A percentile compares a stretch with the other conserved stretches of the same genome.
phyloP scores from a whole-genome alignment of 495 filamentous ascomycete species.

The Sporormia fimetaria region DNA sequence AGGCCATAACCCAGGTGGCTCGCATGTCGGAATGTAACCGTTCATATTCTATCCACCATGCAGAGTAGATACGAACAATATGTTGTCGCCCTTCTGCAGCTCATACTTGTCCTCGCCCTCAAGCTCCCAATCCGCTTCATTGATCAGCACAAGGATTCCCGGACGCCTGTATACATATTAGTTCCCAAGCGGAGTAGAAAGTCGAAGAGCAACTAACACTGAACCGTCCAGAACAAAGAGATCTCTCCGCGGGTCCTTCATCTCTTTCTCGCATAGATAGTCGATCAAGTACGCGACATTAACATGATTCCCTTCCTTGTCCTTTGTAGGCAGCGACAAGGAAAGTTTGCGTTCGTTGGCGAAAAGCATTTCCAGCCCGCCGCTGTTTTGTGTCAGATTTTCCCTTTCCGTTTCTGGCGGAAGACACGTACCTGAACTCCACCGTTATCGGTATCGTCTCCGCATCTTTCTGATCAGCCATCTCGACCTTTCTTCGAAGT shows the following conservation, averaged over 20 bases:
- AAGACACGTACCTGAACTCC: constrained; percentile 57
- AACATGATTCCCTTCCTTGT: constrained; percentile 44
- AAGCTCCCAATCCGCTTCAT: constrained; percentile 96
- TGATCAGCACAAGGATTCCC: constrained; percentile 94
- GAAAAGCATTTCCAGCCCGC: constrained; percentile 93
- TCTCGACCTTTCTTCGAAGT: background rate
- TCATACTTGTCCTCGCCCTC: constrained; percentile 88
- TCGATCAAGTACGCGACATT: constrained; percentile 68
- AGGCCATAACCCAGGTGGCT: no score
- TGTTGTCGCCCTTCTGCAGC: constrained; percentile 68
- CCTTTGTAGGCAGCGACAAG: constrained; percentile 53
- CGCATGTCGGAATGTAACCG: no score
- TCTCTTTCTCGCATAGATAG: constrained; percentile 69
- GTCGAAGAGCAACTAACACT: constrained; percentile 50
- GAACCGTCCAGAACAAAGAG: constrained; percentile 79
- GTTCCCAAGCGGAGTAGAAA: background rate
- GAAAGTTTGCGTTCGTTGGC: constrained; percentile 62
- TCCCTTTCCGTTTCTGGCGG: constrained; percentile 6
- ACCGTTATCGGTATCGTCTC: constrained; percentile 45
- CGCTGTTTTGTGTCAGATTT: constrained; percentile 35
- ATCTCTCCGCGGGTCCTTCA: constrained; percentile 78
- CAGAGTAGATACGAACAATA: constrained; percentile 95
- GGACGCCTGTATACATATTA: constrained; percentile 53
- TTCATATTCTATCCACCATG: constrained; percentile 83
- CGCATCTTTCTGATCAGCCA: constrained; percentile 8